Conservation (phyloP, 805 yeast species). For the Scheffersomyces coipomensis region DNA sequence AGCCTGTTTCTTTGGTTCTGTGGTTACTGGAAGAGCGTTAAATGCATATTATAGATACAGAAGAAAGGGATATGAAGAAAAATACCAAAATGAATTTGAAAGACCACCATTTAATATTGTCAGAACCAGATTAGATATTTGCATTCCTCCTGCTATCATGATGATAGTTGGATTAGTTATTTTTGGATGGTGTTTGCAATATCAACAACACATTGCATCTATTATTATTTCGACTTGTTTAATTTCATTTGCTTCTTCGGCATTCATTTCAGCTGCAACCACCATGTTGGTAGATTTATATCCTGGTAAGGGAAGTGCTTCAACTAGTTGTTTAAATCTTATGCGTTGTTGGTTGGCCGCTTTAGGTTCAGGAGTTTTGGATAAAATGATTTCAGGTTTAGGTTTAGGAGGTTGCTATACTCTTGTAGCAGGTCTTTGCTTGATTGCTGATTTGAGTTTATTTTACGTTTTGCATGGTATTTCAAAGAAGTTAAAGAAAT, state of each 20-base stretch:
- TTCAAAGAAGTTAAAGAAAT: neutral
- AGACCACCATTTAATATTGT: slow-evolving; percentile 53
- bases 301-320: slow-evolving; percentile 70
- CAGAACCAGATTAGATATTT: slow-evolving; percentile 50
- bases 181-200: slow-evolving; percentile 74
- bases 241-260: slow-evolving; percentile 57
- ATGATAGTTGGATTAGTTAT: slow-evolving; percentile 26
- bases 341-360: slow-evolving; percentile 75
- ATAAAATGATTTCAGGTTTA: slow-evolving; percentile 56
- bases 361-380: slow-evolving; percentile 63
- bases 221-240: slow-evolving; percentile 59
- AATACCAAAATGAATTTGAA: slow-evolving; percentile 18
- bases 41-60: slow-evolving; percentile 47
- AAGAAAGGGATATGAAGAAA: slow-evolving; percentile 17
- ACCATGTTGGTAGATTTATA: slow-evolving; percentile 76
- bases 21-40: slow-evolving; percentile 55
- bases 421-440: slow-evolving; percentile 53
- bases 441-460: slow-evolving; percentile 7
- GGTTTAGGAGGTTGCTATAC: slow-evolving; percentile 77
- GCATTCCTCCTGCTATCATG: slow-evolving; percentile 32
- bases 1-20: slow-evolving; percentile 61
- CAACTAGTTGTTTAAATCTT: slow-evolving; percentile 70
- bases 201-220: slow-evolving; percentile 46
- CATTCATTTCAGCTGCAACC: slow-evolving; percentile 55
- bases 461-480: slow-evolving; percentile 6